phyloP scores from a whole-genome alignment of 805 yeast species.

The Lipomyces kockii region DNA sequence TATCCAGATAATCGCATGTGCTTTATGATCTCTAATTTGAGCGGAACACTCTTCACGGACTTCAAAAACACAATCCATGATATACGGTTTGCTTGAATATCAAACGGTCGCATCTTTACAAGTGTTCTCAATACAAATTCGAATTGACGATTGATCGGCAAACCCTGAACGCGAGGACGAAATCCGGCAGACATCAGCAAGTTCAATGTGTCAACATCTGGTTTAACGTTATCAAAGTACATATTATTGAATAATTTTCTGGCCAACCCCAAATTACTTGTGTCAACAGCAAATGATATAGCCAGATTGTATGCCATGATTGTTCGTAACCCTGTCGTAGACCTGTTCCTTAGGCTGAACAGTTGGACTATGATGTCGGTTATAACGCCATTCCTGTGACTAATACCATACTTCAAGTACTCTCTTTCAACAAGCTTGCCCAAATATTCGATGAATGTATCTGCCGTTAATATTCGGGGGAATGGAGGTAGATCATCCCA shows the following conservation, averaged over 20 bases:
- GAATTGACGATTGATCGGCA: neutral
- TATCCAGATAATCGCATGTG: slow-evolving; percentile 22
- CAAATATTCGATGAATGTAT: slow-evolving; percentile 12
- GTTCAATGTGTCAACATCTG: slow-evolving; percentile 25
- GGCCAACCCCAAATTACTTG: slow-evolving; percentile 4
- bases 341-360: neutral
- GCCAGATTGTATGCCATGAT: slow-evolving; percentile 21
- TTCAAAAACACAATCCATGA: slow-evolving; percentile 21
- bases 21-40: slow-evolving; percentile 15
- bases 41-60: slow-evolving; percentile 8
- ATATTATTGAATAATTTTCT: slow-evolving; percentile 6
- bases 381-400: slow-evolving; percentile 10
- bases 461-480: slow-evolving; percentile 11
- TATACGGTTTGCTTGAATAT: slow-evolving; percentile 12
- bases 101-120: slow-evolving; percentile 7
- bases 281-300: slow-evolving; percentile 7
- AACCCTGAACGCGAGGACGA: neutral
- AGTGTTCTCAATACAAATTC: neutral
- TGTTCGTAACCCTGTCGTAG: neutral
- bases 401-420: slow-evolving; percentile 10
- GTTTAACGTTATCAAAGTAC: slow-evolving; percentile 1
- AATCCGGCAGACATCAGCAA: slow-evolving; percentile 14
- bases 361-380: slow-evolving; percentile 2
- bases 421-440: slow-evolving; percentile 4
- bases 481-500: slow-evolving; percentile 10